A percentile compares a stretch with the other conserved stretches of the same genome.
Conservation (phyloP, 306 rosid species). For the Casuarina cunninghamiana region DNA sequence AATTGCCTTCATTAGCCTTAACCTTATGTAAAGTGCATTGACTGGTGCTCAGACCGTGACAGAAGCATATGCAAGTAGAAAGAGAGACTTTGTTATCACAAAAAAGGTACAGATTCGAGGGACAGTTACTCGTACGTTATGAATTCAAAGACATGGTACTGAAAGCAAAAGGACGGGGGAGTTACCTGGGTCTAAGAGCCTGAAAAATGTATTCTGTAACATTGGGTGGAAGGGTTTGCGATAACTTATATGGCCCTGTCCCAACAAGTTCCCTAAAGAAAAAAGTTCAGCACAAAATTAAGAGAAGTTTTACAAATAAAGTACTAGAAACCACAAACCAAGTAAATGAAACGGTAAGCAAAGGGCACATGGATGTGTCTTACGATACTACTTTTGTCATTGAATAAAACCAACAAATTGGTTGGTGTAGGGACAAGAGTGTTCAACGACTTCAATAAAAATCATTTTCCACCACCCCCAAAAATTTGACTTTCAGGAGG, state of each 20-base stretch:
- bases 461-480: background rate
- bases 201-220: constrained; percentile 65
- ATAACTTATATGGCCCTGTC: constrained; percentile 40
- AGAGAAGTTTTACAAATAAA: constrained; percentile 17
- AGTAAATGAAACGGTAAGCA: constrained; percentile 6
- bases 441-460: background rate
- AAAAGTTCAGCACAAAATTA: background rate
- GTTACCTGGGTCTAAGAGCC: constrained; percentile 73
- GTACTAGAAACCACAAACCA: constrained; percentile 8
- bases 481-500: background rate
- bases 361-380: background rate
- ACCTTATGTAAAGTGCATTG: background rate
- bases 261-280: constrained; percentile 44
- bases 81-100: background rate
- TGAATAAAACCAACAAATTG: background rate
- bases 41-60: background rate
- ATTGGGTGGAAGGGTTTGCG: constrained; percentile 57
- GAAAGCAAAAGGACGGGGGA: constrained; percentile 13
- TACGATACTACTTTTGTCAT: background rate
- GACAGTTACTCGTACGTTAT: background rate
- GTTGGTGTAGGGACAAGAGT: background rate
- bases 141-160: constrained; percentile 1
- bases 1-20: background rate
- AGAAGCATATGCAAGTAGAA: background rate
- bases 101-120: background rate